Conservation (phyloP, 257 asterid genomes). For the Solanum ossicruentum region DNA sequence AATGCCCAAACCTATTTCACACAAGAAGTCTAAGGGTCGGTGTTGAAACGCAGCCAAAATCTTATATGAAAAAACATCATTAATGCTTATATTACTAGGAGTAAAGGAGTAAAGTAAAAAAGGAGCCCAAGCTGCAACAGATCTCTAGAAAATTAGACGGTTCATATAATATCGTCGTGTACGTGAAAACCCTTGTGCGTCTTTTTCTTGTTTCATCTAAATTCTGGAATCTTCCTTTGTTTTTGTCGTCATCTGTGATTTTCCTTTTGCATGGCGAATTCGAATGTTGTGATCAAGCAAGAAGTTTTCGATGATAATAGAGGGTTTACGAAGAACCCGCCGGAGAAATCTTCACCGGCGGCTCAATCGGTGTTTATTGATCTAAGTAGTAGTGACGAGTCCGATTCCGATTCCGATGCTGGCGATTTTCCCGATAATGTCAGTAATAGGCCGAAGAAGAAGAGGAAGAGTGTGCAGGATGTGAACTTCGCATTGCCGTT, state of each 20-base stretch:
- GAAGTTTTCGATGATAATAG: neutral
- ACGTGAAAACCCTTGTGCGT: neutral
- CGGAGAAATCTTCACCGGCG: neutral
- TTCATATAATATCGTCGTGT: neutral
- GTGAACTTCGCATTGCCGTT: constrained; percentile 35
- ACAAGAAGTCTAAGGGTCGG: neutral
- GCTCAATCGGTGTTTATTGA: constrained; percentile 2
- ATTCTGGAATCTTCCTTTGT: neutral
- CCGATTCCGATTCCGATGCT: constrained; percentile 18
- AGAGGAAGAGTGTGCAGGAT: constrained; percentile 21
- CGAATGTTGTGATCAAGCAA: neutral
- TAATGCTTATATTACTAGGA: neutral
- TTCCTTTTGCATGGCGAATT: neutral
- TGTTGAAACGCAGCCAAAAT: neutral
- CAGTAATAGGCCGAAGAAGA: constrained; percentile 22
- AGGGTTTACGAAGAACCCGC: neutral
- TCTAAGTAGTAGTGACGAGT: constrained; percentile 12
- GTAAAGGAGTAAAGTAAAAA: neutral
- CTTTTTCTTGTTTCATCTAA: neutral
- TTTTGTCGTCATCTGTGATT: neutral
- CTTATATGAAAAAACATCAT: neutral
- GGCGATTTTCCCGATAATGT: neutral
- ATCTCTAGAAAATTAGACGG: neutral
- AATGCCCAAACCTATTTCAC: too few relatives aligned
- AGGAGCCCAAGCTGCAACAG: neutral